Evolutionary conservation across 768 basidiomycete genomes (phyloP), one percentile per base, ranked within the genome.

Genomic region (Rhizopogon vesiculosus): DNA sequence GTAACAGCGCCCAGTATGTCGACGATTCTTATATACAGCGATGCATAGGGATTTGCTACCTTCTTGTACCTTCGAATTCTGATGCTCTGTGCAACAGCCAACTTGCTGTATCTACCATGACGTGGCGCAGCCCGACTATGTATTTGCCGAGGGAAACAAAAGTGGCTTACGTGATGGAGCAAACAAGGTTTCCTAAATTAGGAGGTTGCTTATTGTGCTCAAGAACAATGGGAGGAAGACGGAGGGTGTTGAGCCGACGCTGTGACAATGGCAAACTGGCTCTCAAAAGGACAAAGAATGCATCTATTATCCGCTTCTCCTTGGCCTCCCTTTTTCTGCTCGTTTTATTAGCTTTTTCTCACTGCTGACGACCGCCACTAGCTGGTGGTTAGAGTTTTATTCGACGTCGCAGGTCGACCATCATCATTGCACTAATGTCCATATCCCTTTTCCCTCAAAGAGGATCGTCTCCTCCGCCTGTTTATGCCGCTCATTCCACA

Each of bases 401-500:
- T 59, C 60, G 53, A 63, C 68, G 73, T 74, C 72, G 72, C 72
- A 63, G 72, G 72, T 51, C 72, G 73, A 73, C 73, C 56, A 58
- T 63, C 56, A 49, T 55, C 55, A 60, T 58, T 42, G 49, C 18
- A 53, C 25, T 25, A 70, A 74, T 68, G 70, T 60, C 63, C 45
- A 40, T 61, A 41, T 62, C 74, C 53, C 50, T 68, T 53, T 57
- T 60, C 45, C 61, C 62, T 51, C 55, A 65, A 55, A 66, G 65
- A 57, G 63, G 63, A 55, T 62, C 61, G 57, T 66, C 74, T 3
- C 80, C 82, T 31, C 81, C 85, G 33, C 81, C 84, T 49, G 74
- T 74, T 64, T 84, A 85, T 74, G 82, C 82, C 75, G 66, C 77
- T 74, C 72, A 61, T 68, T 78, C 78, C 31, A 65, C 67, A 28